A percentile compares a stretch with the other conserved stretches of the same genome.
Conservation (phyloP, 495 filamentous ascomycete genomes). For the Eremomyces bilateralis region DNA sequence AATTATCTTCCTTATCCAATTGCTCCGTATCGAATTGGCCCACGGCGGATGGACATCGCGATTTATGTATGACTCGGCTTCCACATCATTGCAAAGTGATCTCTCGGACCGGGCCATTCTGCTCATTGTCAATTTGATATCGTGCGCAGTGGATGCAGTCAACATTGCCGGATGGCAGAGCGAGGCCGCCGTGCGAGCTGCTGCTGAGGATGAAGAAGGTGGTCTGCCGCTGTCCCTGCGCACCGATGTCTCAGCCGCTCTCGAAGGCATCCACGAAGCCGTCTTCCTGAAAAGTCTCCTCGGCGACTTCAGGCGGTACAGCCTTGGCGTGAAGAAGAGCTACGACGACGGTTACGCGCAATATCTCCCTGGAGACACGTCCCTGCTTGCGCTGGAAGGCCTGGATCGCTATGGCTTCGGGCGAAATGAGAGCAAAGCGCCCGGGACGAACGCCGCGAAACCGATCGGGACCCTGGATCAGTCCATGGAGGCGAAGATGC, state of each 20-base stretch:
- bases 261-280: slow-evolving; percentile 58
- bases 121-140: slow-evolving; percentile 41
- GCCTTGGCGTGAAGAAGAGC: slow-evolving; percentile 4
- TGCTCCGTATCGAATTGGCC: slow-evolving; percentile 43
- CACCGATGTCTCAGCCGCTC: slow-evolving; percentile 49
- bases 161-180: slow-evolving; percentile 68
- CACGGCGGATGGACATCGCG: slow-evolving; percentile 47
- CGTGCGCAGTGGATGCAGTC: slow-evolving; percentile 62
- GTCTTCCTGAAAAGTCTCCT: slow-evolving; percentile 44
- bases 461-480: slow-evolving; percentile 9
- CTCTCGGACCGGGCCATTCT: slow-evolving; percentile 21
- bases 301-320: slow-evolving; percentile 45
- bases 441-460: not conserved
- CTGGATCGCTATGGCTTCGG: no score
- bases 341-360: no score
- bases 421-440: slow-evolving; percentile 4
- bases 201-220: slow-evolving; percentile 26
- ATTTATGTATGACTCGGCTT: slow-evolving; percentile 29
- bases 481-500: slow-evolving; percentile 18
- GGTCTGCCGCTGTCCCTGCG: slow-evolving; percentile 47
- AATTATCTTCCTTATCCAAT: slow-evolving; percentile 46
- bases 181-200: slow-evolving; percentile 25
- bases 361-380: slow-evolving; percentile 2
- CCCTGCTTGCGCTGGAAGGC: slow-evolving; percentile 4
- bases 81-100: slow-evolving; percentile 16